Evolutionary conservation across 1,284 basidiomycete genomes (phyloP).

Genomic region (Rhodofomes roseus): DNA sequence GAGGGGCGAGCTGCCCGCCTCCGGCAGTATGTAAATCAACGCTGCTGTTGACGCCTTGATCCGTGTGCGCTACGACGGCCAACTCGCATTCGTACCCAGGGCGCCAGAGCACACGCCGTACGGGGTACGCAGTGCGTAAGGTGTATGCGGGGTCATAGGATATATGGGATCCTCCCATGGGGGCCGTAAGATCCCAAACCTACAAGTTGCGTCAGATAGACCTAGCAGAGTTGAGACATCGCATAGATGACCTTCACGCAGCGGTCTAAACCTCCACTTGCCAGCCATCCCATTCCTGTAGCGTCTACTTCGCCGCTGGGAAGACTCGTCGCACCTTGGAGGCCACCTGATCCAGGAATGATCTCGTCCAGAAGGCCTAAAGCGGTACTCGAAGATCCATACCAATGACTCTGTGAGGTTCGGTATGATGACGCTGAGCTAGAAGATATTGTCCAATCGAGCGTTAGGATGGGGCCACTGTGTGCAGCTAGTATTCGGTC

Average conservation of each 20-base stretch:
- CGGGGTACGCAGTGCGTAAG: slow-evolving; percentile 72
- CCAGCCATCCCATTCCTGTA: slow-evolving; percentile 70
- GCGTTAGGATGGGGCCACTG: slow-evolving; percentile 67
- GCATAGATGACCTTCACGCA: slow-evolving; percentile 83
- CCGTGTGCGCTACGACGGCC: slow-evolving; percentile 65
- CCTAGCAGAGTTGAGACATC: no score
- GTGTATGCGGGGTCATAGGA: slow-evolving; percentile 65
- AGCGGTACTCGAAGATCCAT: slow-evolving; percentile 17
- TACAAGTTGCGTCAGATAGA: slow-evolving; percentile 24
- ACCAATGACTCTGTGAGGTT: slow-evolving; percentile 20
- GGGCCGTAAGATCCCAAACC: slow-evolving; percentile 75
- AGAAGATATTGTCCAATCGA: slow-evolving; percentile 65
- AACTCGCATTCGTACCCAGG: slow-evolving; percentile 80
- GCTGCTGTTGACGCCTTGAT: slow-evolving; percentile 38
- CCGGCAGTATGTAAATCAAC: slow-evolving; percentile 9
- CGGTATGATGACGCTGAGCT: slow-evolving; percentile 10
- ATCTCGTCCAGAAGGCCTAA: slow-evolving; percentile 26
- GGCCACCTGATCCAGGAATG: slow-evolving; percentile 14
- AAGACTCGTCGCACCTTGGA: slow-evolving; percentile 5
- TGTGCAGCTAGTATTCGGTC: slow-evolving; percentile 81
- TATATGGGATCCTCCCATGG: slow-evolving; percentile 46
- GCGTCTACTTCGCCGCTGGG: slow-evolving; percentile 23
- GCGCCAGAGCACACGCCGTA: slow-evolving; percentile 76
- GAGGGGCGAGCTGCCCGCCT: slow-evolving; percentile 3
- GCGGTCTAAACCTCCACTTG: slow-evolving; percentile 78